Base-by-base conservation (phyloP, 1,284 basidiomycete genomes). In the Boletus sp. region DNA sequence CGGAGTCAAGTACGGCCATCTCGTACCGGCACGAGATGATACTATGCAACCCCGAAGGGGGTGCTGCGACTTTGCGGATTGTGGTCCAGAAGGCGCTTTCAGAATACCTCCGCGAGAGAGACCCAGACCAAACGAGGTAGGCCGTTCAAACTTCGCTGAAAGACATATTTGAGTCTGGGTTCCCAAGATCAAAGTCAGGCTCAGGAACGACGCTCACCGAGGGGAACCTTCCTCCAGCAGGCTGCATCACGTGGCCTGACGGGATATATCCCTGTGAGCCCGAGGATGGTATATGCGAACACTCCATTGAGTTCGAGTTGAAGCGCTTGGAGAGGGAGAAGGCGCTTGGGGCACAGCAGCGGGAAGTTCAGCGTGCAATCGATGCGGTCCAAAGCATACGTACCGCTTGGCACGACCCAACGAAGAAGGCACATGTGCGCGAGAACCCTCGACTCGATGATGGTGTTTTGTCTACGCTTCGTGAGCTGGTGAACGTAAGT, bases 241-340 rank as follows among this genome's bases (percentile, higher is more conserved):
- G n/a, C 3, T 16, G 1, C n/a, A 25, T 50, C n/a, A 33, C 49
- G 1, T 50, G 49, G 49, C 4, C 49, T 0, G 31, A 50, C 13
- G 49, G 49, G 1, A 35, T 50, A 23, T 43, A 43, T n/a, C n/a
- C n/a, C n/a, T 43, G 5, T 21, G 17, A 4, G 5, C n/a, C n/a
- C n/a, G n/a, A n/a, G n/a, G n/a, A n/a, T n/a, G n/a, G n/a, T n/a
- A n/a, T n/a, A n/a, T n/a, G n/a, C n/a, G n/a, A n/a, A n/a, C 46
- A 50, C 35, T 10, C 37, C 7, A 3, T 49, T 16, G 17, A 51
- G 4, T 3, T 23, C 21, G 27, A 37, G 27, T 27, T 50, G 9
- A 0, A 0, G 1, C 21, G 1, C 6, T n/a, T 56, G 9, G 4
- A 50, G 3, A 5, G 27, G 1, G 46, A 50, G 4, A 25, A 4